These are phyloP conservation scores for Prunus kanzakura DNA, from an alignment of 306 rosid genomes.

Conservation along the genomic window DNA sequence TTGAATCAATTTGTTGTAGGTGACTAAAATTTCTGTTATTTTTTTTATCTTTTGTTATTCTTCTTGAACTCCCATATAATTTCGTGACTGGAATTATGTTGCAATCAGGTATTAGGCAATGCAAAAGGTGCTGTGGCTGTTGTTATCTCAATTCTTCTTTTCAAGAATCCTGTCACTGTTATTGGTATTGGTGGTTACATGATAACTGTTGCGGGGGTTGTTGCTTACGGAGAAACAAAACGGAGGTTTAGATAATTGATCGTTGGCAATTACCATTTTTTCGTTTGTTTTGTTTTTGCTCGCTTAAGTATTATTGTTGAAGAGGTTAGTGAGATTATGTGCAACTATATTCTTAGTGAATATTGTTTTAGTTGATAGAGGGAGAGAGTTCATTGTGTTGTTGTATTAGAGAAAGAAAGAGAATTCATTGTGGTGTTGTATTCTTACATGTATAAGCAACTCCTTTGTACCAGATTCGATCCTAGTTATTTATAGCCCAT, in stretches of 20 bases:
- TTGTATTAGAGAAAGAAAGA: background rate
- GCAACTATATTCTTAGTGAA: conserved; percentile 33
- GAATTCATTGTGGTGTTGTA: background rate
- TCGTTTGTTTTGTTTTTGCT: background rate
- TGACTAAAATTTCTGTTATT: background rate
- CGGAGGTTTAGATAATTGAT: conserved; percentile 69
- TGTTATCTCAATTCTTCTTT: conserved; percentile 89
- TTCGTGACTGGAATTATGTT: conserved; percentile 7
- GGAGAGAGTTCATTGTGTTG: conserved; percentile 9
- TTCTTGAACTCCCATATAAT: background rate
- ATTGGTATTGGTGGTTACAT: conserved; percentile 85
- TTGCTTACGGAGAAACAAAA: conserved; percentile 90
- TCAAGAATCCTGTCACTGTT: conserved; percentile 86
- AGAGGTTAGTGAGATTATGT: conserved; percentile 19
- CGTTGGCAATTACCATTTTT: background rate
- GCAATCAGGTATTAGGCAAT: conserved; percentile 81
- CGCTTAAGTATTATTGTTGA: conserved; percentile 22
- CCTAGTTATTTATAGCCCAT: background rate
- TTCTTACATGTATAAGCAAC: conserved; percentile 7
- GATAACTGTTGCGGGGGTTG: conserved; percentile 76
- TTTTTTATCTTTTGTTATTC: background rate
- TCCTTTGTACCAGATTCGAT: background rate
- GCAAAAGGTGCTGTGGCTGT: conserved; percentile 99
- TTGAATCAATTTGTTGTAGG: background rate
- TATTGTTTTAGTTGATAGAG: conserved; percentile 1